Percentiles rank a stretch among this genome's conserved stretches.
These are phyloP conservation scores for Dothistroma pini DNA, from an alignment of 2,329 filamentous ascomycete species.

Conservation along the genomic window DNA sequence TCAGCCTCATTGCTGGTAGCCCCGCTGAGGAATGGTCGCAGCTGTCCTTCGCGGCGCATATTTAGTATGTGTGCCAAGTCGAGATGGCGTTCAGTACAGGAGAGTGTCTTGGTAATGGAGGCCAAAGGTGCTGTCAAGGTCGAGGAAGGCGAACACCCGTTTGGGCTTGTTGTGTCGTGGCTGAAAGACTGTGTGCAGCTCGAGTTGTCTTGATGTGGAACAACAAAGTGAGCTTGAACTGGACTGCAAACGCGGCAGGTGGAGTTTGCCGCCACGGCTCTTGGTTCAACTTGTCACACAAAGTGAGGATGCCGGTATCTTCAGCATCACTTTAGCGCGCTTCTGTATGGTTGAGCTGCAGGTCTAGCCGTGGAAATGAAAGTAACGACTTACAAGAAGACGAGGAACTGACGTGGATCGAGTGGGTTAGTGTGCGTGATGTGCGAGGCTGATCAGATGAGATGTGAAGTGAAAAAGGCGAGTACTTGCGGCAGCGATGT, in stretches of 20 bases:
- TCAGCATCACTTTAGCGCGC: neutral
- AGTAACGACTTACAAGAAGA: neutral
- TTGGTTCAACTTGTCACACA: neutral
- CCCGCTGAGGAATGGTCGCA: too few relatives aligned
- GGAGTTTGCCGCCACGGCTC: neutral
- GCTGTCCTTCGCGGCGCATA: too few relatives aligned
- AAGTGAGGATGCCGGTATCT: neutral
- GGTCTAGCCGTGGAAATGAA: neutral
- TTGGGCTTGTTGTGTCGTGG: too few relatives aligned
- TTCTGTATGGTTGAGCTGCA: neutral
- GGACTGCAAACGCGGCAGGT: neutral
- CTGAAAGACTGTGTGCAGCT: neutral
- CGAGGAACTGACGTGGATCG: neutral
- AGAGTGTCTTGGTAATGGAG: neutral
- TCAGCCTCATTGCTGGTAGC: too few relatives aligned
- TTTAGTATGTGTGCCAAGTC: too few relatives aligned
- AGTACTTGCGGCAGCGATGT: neutral
- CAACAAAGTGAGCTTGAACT: neutral
- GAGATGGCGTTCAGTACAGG: too few relatives aligned
- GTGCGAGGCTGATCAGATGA: neutral
- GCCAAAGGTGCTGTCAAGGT: too few relatives aligned
- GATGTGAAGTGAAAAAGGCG: neutral
- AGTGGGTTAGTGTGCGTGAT: neutral
- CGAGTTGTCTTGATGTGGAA: neutral
- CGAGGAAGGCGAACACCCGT: too few relatives aligned